Evolutionary conservation across 1,284 basidiomycete genomes (phyloP).

Genomic region (Ceratorhiza oryzae-sativae): DNA sequence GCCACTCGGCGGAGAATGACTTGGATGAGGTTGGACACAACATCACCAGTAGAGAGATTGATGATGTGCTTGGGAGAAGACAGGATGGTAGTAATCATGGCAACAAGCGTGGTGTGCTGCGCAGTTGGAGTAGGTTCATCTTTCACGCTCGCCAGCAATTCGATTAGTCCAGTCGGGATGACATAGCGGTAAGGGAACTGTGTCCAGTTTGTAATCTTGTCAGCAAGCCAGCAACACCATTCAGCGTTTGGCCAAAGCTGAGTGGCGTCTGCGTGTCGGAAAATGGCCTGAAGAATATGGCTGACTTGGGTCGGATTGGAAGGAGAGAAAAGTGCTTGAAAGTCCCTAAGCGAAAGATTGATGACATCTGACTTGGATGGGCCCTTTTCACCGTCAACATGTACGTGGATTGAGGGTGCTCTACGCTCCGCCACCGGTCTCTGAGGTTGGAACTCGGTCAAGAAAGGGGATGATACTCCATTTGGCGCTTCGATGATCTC

Average conservation of each 20-base stretch:
- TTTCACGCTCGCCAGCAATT: conserved; percentile 74
- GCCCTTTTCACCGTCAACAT: conserved; percentile 87
- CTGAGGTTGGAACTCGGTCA: conserved; percentile 76
- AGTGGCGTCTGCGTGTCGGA: conserved; percentile 68
- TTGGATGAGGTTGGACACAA: conserved; percentile 78
- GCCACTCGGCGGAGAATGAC: conserved; percentile 77
- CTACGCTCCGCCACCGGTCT: conserved; percentile 78
- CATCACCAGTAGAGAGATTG: conserved; percentile 90
- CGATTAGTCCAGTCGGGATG: conserved; percentile 84
- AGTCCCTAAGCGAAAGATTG: conserved; percentile 72
- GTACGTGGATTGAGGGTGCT: conserved; percentile 85
- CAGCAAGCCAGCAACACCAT: conserved; percentile 84
- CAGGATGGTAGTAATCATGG: conserved; percentile 86
- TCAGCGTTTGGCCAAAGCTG: conserved; percentile 75
- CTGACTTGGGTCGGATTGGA: conserved; percentile 80
- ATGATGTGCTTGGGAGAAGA: conserved; percentile 83
- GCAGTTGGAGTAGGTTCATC: conserved; percentile 62
- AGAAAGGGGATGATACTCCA: conserved; percentile 63
- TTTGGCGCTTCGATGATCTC: conserved; percentile 28
- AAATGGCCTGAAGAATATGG: conserved; percentile 72
- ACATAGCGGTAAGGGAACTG: conserved; percentile 93
- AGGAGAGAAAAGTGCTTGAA: conserved; percentile 78
- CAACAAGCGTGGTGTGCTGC: conserved; percentile 73
- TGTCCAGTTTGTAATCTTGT: conserved; percentile 80
- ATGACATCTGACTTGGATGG: conserved; percentile 78